Evolutionary conservation across 2,329 filamentous ascomycete genomes (phyloP).

Genomic region (Fusarium nurragi): DNA sequence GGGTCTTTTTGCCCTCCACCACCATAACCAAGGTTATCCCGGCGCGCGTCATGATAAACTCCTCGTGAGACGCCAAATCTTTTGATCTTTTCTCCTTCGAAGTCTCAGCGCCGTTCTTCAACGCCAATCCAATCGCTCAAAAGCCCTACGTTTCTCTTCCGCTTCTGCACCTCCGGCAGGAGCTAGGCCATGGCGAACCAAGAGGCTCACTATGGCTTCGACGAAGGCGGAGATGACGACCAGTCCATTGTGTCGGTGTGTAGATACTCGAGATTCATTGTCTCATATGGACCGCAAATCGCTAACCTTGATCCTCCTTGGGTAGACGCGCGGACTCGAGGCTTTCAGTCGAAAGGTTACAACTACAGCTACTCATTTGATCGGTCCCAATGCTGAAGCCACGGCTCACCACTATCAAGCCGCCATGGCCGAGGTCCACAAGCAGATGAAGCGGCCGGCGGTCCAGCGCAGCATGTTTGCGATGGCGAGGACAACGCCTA

Average conservation of each 20-base stretch:
- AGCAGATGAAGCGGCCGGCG: constrained; percentile 83
- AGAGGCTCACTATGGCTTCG: constrained; percentile 58
- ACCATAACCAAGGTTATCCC: constrained; percentile 42
- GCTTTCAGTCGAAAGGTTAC: constrained; percentile 95
- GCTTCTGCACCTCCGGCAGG: constrained; percentile 42
- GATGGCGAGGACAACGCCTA: constrained; percentile 89
- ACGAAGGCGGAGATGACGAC: constrained; percentile 58
- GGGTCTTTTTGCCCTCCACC: constrained; percentile 28
- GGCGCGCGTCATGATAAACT: constrained; percentile 45
- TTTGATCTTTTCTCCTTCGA: constrained; percentile 30
- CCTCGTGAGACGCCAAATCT: constrained; percentile 41
- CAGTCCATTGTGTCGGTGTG: constrained; percentile 58
- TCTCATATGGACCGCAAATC: constrained; percentile 22
- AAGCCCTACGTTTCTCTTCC: constrained; percentile 23
- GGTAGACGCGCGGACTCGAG: constrained; percentile 85
- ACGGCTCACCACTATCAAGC: constrained; percentile 77
- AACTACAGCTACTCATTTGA: constrained; percentile 89
- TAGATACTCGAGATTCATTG: constrained; percentile 36
- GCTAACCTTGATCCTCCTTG: constrained; percentile 35
- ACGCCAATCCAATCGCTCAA: constrained; percentile 31
- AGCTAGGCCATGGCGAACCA: constrained; percentile 54
- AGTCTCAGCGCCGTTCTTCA: constrained; percentile 20
- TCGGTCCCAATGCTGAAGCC: constrained; percentile 69
- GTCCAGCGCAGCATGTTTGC: constrained; percentile 92
- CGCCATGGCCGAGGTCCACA: constrained; percentile 89